A percentile compares a stretch with the other conserved stretches of the same genome.
phyloP scores from a whole-genome alignment of 2,329 filamentous ascomycete genomes.

The Penicillium olsonii region DNA sequence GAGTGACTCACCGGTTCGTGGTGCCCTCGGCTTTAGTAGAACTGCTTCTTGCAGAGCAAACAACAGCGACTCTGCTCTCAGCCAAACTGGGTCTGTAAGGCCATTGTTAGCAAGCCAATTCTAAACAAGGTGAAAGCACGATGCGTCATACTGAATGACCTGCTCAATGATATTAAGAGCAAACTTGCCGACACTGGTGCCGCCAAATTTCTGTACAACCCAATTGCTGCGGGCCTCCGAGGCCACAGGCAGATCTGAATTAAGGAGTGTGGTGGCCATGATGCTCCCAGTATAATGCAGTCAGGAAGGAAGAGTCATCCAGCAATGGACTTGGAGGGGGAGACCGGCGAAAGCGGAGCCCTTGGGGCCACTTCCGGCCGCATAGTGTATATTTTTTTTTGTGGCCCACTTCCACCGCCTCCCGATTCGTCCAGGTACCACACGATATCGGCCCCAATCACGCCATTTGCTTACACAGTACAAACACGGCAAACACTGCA shows the following conservation, averaged over 20 bases:
- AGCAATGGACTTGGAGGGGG: conserved; percentile 1
- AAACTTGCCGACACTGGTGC: conserved; percentile 94
- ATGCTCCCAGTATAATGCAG: neutral
- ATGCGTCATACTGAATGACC: conserved; percentile 61
- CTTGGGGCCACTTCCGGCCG: conserved; percentile 19
- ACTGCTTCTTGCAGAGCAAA: conserved; percentile 92
- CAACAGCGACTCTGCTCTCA: conserved; percentile 78
- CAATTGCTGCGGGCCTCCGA: conserved; percentile 52
- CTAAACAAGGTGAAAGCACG: neutral
- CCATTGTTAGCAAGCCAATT: neutral
- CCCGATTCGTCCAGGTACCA: conserved; percentile 9
- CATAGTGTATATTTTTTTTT: conserved; percentile 7
- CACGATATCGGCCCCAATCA: conserved; percentile 28
- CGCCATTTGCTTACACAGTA: conserved; percentile 11
- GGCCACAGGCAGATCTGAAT: conserved; percentile 11
- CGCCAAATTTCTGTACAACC: conserved; percentile 94
- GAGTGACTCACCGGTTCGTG: conserved; percentile 76
- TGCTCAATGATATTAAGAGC: conserved; percentile 72
- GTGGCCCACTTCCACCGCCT: conserved; percentile 19
- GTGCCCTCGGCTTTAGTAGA: conserved; percentile 94
- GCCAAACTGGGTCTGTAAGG: conserved; percentile 59
- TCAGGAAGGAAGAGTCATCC: conserved; percentile 5
- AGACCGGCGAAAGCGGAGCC: conserved; percentile 25
- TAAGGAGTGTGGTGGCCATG: conserved; percentile 5
- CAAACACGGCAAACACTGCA: neutral